Conservation (phyloP, 345 rosid genomes). For the Passiflora organensis region DNA sequence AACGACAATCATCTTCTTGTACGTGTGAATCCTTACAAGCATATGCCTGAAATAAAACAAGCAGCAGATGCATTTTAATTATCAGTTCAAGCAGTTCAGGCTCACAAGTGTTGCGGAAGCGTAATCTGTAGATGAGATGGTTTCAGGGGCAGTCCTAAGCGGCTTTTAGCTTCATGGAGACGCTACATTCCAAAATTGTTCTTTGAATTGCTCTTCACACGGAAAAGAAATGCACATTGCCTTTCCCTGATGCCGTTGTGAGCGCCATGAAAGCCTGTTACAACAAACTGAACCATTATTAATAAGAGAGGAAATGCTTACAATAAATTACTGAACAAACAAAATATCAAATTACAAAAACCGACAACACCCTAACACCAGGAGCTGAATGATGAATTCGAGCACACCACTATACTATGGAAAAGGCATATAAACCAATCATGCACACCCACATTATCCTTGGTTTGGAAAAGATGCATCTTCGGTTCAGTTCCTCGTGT, state of each 20-base stretch:
- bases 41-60: constrained; percentile 39
- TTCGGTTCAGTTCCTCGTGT: too few species aligned
- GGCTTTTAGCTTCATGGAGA: constrained; percentile 23
- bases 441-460: too few species aligned
- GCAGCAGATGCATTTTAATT: constrained; percentile 41
- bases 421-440: too few species aligned
- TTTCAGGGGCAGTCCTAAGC: constrained; percentile 10
- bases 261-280: constrained; percentile 21
- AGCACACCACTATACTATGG: too few species aligned
- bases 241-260: constrained; percentile 11
- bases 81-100: constrained; percentile 21
- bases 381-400: neutral
- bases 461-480: too few species aligned
- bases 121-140: constrained; percentile 10
- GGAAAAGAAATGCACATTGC: constrained; percentile 9
- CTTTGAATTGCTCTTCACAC: constrained; percentile 16
- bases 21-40: constrained; percentile 38
- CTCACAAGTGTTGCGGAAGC: constrained; percentile 9
- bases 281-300: too few species aligned
- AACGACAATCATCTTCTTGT: constrained; percentile 32
- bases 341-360: neutral
- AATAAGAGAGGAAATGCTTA: neutral
- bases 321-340: neutral
- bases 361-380: too few species aligned
- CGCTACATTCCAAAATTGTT: constrained; percentile 30